Percentiles rank a stretch among this genome's conserved stretches.
Conservation (phyloP, 441 rosid species). For the Erodium trifolium region DNA sequence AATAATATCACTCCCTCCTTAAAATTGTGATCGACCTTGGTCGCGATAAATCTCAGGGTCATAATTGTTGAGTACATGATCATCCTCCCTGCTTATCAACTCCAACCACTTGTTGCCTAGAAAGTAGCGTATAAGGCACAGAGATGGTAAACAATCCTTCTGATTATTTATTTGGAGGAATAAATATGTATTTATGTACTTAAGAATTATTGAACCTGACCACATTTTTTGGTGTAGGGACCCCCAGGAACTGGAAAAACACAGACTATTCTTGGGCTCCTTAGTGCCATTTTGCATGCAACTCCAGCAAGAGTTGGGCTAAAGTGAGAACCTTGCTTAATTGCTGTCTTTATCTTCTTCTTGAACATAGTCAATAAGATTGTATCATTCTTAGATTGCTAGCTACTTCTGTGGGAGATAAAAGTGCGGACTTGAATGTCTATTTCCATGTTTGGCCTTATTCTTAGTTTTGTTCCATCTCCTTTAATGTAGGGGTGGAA, state of each 20-base stretch:
- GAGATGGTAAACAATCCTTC: too few relatives aligned
- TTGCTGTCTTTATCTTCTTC: slow-evolving; percentile 7
- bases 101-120: too few relatives aligned
- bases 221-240: slow-evolving; percentile 43
- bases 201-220: slow-evolving; percentile 11
- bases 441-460: slow-evolving; percentile 3
- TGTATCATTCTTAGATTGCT: not conserved
- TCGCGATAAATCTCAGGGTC: too few relatives aligned
- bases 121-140: too few relatives aligned
- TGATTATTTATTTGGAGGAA: too few relatives aligned
- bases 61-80: too few relatives aligned
- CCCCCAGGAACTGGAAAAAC: slow-evolving; percentile 99
- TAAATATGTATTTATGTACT: not conserved
- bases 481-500: slow-evolving; percentile 35
- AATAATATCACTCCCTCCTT: too few relatives aligned
- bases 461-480: slow-evolving; percentile 11
- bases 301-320: slow-evolving; percentile 65
- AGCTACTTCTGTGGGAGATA: slow-evolving; percentile 1
- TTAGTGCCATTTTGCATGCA: slow-evolving; percentile 94
- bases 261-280: slow-evolving; percentile 86
- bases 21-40: too few relatives aligned
- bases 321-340: slow-evolving; percentile 36
- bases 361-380: slow-evolving; percentile 3
- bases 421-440: slow-evolving; percentile 4
- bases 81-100: too few relatives aligned